Conservation (phyloP, 768 basidiomycete genomes). For the Pulveroboletus sp. region DNA sequence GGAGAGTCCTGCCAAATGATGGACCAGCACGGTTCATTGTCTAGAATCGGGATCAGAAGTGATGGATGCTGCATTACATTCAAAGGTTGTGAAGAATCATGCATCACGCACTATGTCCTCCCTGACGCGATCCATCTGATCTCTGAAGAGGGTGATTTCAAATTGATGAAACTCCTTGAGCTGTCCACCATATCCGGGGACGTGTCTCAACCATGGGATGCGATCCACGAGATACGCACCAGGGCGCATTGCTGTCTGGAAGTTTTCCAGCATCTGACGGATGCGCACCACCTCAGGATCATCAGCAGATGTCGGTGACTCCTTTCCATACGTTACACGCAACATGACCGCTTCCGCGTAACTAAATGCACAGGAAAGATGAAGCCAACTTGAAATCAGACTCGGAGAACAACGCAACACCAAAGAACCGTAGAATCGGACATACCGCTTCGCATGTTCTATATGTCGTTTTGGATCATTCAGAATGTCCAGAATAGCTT, state of each 20-base stretch:
- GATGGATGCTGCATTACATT: too few relatives aligned
- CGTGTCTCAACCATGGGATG: slow-evolving; percentile 20
- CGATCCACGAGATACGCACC: slow-evolving; percentile 35
- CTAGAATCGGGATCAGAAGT: slow-evolving; percentile 15
- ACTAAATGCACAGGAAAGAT: too few relatives aligned
- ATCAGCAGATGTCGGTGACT: slow-evolving; percentile 26
- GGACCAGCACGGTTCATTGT: slow-evolving; percentile 21
- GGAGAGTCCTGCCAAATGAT: slow-evolving; percentile 56
- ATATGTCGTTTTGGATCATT: slow-evolving; percentile 42
- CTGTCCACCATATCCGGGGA: too few relatives aligned
- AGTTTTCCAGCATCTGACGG: slow-evolving; percentile 32
- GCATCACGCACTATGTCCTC: slow-evolving; percentile 37
- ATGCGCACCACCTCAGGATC: slow-evolving; percentile 33
- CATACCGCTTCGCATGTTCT: slow-evolving; percentile 46
- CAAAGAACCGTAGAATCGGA: too few relatives aligned
- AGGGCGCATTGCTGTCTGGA: slow-evolving; percentile 35
- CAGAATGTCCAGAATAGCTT: slow-evolving; percentile 31
- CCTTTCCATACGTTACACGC: slow-evolving; percentile 35
- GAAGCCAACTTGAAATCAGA: too few relatives aligned
- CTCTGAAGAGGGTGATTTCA: slow-evolving; percentile 54
- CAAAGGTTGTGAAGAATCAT: not conserved
- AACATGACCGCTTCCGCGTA: slow-evolving; percentile 33
- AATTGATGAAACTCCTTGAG: slow-evolving; percentile 4
- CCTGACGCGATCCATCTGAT: slow-evolving; percentile 46
- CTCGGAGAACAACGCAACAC: too few relatives aligned